A percentile compares a stretch with the other conserved stretches of the same genome.
These are phyloP conservation scores for Stellera chamaejasme DNA, from an alignment of 345 rosid genomes.

Conservation along the genomic window DNA sequence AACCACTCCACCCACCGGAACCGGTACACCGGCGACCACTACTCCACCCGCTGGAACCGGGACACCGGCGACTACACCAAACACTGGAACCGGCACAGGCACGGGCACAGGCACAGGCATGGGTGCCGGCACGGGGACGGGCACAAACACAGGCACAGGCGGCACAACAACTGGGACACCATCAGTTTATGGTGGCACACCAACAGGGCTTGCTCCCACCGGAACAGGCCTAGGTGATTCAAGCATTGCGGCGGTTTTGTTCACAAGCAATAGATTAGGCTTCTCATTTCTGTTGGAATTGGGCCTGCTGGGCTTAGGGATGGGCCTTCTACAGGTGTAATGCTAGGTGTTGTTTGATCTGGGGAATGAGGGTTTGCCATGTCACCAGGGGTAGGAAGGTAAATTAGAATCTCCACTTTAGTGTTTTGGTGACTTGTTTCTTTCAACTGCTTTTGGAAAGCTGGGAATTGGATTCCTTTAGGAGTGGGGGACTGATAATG, in stretches of 20 bases:
- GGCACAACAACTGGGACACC: slow-evolving; percentile 10
- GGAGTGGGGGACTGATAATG: no score
- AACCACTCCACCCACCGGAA: slow-evolving; percentile 13
- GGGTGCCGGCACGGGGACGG: no score
- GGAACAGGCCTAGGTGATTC: slow-evolving; percentile 15
- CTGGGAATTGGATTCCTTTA: no score
- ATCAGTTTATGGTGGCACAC: slow-evolving; percentile 6
- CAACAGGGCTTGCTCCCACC: slow-evolving; percentile 18
- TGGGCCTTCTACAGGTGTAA: no score
- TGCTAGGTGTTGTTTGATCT: no score
- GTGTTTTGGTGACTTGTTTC: no score
- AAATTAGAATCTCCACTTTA: no score
- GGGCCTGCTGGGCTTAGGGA: slow-evolving; percentile 15
- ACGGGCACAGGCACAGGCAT: slow-evolving; percentile 11
- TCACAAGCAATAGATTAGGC: slow-evolving; percentile 11
- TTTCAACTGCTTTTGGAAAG: no score
- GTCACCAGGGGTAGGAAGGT: no score
- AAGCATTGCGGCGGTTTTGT: slow-evolving; percentile 11
- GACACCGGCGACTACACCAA: slow-evolving; percentile 15
- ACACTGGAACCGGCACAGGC: slow-evolving; percentile 14
- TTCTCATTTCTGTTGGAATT: slow-evolving; percentile 6
- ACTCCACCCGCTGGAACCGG: slow-evolving; percentile 7
- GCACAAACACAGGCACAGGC: slow-evolving; percentile 1
- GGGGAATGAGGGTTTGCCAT: no score
- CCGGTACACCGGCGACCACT: slow-evolving; percentile 8